phyloP scores from a whole-genome alignment of 2,329 filamentous ascomycete genomes.

The Sphaerulina populicola region DNA sequence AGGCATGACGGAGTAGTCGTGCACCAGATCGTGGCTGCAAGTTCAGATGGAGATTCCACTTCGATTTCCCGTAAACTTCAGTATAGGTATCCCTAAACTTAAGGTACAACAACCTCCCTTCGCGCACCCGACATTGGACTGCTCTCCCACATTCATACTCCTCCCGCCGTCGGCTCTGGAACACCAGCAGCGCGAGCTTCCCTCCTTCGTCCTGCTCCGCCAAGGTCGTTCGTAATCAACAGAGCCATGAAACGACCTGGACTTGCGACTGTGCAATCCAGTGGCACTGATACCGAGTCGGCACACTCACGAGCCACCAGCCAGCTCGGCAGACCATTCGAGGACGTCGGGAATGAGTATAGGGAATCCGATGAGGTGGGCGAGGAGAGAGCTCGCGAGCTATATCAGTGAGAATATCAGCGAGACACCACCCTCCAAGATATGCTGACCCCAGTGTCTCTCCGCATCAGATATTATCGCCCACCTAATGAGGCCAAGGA shows the following conservation, averaged over 20 bases:
- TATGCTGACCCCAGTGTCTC: too few species aligned
- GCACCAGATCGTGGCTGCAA: too few species aligned
- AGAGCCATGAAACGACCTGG: background rate
- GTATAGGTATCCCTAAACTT: too few species aligned
- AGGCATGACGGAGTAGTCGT: too few species aligned
- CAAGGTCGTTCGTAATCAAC: background rate
- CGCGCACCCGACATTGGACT: too few species aligned
- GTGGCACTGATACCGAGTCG: background rate
- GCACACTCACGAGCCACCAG: background rate
- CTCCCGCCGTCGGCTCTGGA: background rate
- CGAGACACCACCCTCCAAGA: background rate
- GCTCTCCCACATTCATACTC: too few species aligned
- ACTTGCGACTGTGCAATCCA: background rate
- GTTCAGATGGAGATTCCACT: too few species aligned
- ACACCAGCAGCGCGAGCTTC: background rate
- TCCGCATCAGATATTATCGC: conserved; percentile 17
- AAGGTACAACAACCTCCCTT: too few species aligned
- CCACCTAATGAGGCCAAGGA: conserved; percentile 16
- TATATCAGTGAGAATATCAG: conserved; percentile 13
- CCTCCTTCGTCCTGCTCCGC: background rate
- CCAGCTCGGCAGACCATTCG: conserved; percentile 3
- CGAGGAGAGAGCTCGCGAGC: conserved; percentile 23
- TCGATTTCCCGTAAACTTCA: too few species aligned
- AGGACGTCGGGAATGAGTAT: conserved; percentile 13
- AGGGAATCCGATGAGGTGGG: conserved; percentile 19